phyloP scores from a whole-genome alignment of 2,329 filamentous ascomycete genomes.

The Fusarium pseudograminearum region DNA sequence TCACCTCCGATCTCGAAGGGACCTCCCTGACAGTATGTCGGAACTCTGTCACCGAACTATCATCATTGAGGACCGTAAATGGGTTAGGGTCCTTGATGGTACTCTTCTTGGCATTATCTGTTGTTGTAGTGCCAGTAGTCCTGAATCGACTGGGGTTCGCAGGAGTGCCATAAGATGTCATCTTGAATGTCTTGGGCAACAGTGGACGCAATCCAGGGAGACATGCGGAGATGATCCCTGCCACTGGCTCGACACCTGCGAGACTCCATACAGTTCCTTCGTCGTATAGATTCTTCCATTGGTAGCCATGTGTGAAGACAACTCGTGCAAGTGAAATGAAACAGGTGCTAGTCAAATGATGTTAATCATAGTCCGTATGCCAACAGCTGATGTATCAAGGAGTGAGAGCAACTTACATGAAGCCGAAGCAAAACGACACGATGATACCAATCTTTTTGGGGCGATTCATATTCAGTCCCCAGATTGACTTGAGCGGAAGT shows the following conservation, averaged over 20 bases:
- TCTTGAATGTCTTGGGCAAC: conserved; percentile 20
- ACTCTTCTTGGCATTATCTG: conserved; percentile 5
- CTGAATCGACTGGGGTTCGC: conserved; percentile 15
- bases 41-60: conserved; percentile 18
- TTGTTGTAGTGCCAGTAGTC: neutral
- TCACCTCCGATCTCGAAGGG: conserved; percentile 5
- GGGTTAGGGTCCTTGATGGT: conserved; percentile 5
- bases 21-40: conserved; percentile 9
- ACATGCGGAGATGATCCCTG: conserved; percentile 9
- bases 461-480: conserved; percentile 15
- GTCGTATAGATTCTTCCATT: conserved; percentile 19
- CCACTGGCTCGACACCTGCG: conserved; percentile 13
- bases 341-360: neutral
- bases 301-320: conserved; percentile 1
- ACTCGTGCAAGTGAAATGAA: conserved; percentile 8
- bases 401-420: neutral
- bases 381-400: neutral
- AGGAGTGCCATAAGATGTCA: conserved; percentile 6
- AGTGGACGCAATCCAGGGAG: conserved; percentile 15
- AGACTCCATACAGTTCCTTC: conserved; percentile 12
- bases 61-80: conserved; percentile 7
- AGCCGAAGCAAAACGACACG: conserved; percentile 10
- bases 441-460: conserved; percentile 16
- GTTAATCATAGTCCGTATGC: rapidly evolving
- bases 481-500: conserved; percentile 13